phyloP scores from a whole-genome alignment of 306 rosid species.

The Rubus parviflorus region DNA sequence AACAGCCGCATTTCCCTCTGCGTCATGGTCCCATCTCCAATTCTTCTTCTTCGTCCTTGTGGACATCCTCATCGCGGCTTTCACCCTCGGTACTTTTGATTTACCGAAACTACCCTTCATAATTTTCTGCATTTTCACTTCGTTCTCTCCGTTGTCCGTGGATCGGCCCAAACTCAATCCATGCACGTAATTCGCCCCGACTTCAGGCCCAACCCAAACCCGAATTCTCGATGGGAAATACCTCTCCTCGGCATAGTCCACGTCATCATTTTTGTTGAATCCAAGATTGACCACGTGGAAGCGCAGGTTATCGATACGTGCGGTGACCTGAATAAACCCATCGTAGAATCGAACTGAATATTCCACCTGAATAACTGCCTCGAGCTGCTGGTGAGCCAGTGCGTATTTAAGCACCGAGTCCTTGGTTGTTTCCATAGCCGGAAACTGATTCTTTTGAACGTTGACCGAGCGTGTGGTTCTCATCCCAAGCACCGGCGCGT shows the following conservation, averaged over 20 bases:
- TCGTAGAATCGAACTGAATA: constrained; percentile 62
- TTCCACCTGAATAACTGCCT: constrained; percentile 78
- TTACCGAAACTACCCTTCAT: constrained; percentile 57
- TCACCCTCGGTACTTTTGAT: constrained; percentile 34
- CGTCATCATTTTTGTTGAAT: constrained; percentile 46
- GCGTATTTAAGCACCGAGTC: constrained; percentile 66
- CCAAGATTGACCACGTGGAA: constrained; percentile 66
- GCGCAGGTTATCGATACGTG: constrained; percentile 73
- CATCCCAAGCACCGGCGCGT: constrained; percentile 78
- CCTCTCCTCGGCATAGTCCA: constrained; percentile 56
- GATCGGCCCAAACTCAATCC: constrained; percentile 82
- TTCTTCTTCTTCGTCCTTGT: constrained; percentile 42
- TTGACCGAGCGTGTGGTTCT: constrained; percentile 37
- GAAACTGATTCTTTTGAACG: constrained; percentile 36
- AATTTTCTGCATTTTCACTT: constrained; percentile 50
- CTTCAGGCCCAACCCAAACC: constrained; percentile 85
- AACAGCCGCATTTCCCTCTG: constrained; percentile 77
- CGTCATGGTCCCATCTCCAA: constrained; percentile 94
- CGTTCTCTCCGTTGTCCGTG: constrained; percentile 60
- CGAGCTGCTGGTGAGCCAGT: constrained; percentile 82
- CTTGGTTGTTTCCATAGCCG: constrained; percentile 46
- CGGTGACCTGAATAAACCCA: constrained; percentile 63
- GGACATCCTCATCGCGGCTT: constrained; percentile 39
- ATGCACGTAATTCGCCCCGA: constrained; percentile 69
- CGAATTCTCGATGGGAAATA: constrained; percentile 70